A percentile compares a stretch with the other conserved stretches of the same genome.
Conservation (phyloP, 192 early-diverging fungal genomes). For the Diversispora epigaea region DNA sequence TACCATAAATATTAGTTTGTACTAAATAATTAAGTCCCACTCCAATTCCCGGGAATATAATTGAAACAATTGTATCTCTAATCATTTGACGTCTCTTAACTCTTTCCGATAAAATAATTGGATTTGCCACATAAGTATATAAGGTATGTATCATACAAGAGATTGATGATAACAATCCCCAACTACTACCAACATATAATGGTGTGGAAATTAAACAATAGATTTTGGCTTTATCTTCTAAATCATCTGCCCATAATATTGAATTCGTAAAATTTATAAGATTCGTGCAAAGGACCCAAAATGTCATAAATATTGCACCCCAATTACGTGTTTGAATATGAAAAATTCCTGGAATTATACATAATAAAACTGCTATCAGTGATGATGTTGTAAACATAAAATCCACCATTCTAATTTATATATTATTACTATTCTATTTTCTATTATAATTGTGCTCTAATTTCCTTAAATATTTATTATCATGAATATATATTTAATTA, state of each 20-base stretch:
- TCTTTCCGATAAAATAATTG: background rate
- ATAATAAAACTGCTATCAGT: background rate
- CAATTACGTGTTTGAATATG: slow-evolving; percentile 20
- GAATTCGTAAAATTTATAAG: slow-evolving; percentile 9
- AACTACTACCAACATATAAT: background rate
- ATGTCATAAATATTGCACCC: slow-evolving; percentile 21
- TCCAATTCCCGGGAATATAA: background rate
- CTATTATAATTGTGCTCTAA: too few species aligned
- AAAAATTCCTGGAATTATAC: background rate
- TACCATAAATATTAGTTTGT: background rate
- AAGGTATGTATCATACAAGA: slow-evolving; percentile 19
- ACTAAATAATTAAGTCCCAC: background rate
- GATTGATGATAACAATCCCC: background rate
- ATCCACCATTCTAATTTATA: slow-evolving; percentile 2
- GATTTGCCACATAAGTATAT: background rate
- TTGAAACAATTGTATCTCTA: background rate
- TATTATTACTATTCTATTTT: too few species aligned
- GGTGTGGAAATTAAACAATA: slow-evolving; percentile 12
- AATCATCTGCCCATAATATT: slow-evolving; percentile 1
- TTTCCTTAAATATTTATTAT: too few species aligned
- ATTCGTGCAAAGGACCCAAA: background rate
- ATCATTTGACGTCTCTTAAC: background rate
- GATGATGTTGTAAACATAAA: background rate
- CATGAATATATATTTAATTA: too few species aligned
- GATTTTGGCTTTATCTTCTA: background rate